A percentile compares a stretch with the other conserved stretches of the same genome.
Conservation (phyloP, 768 basidiomycete species). For the Hirschioporus abietinus region DNA sequence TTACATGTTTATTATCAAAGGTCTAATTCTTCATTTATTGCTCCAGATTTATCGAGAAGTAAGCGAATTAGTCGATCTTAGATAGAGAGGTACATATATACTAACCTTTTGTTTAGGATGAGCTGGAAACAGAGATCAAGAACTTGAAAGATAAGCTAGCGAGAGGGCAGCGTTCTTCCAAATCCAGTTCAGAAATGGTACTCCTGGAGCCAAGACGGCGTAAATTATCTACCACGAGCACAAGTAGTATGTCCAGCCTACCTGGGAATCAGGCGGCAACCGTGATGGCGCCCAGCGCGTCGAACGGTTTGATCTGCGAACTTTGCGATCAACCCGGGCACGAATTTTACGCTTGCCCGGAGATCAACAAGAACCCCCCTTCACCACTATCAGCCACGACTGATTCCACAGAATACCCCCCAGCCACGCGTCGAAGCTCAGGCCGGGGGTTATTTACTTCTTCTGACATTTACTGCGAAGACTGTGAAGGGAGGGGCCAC, state of each 20-base stretch:
- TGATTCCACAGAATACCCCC: background rate
- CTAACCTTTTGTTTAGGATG: conserved; percentile 47
- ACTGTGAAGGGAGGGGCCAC: conserved; percentile 82
- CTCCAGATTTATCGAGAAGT: conserved; percentile 81
- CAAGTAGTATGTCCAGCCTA: conserved; percentile 15
- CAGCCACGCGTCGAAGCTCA: conserved; percentile 1
- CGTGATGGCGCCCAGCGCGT: conserved; percentile 18
- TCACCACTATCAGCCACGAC: conserved; percentile 17
- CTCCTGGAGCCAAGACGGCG: conserved; percentile 27
- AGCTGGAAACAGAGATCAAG: conserved; percentile 82
- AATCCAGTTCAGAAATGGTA: conserved; percentile 47
- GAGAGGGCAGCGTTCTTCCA: conserved; percentile 43
- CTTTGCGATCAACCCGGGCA: conserved; percentile 84
- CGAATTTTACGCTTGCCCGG: conserved; percentile 79
- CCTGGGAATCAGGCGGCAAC: conserved; percentile 21
- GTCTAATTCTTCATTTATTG: conserved; percentile 3
- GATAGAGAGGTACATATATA: background rate
- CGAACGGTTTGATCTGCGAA: conserved; percentile 58
- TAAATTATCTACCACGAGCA: conserved; percentile 22
- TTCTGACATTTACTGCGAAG: conserved; percentile 62
- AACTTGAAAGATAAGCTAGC: conserved; percentile 65
- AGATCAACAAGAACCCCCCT: conserved; percentile 43
- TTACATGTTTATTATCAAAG: conserved; percentile 1
- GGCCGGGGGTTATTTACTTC: conserved; percentile 13
- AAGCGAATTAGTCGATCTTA: conserved; percentile 12